A percentile compares a stretch with the other conserved stretches of the same genome.
phyloP scores from a whole-genome alignment of 2,329 filamentous ascomycete genomes.

The Fusarium hostae region DNA sequence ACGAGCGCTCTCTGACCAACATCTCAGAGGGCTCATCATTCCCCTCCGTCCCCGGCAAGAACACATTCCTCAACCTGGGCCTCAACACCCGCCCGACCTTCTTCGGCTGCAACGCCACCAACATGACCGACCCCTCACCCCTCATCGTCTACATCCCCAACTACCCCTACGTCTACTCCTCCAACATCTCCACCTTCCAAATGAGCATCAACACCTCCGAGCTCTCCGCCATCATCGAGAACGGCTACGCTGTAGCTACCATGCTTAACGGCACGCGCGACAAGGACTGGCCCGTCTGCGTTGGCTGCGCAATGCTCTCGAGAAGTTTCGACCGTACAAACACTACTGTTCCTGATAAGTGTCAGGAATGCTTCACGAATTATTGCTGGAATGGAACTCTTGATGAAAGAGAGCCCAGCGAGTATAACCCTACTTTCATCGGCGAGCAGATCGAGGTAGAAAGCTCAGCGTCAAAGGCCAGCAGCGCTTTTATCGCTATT shows the following conservation, averaged over 20 bases:
- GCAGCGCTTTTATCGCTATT: conserved; percentile 21
- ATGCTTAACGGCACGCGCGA: conserved; percentile 84
- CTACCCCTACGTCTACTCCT: conserved; percentile 78
- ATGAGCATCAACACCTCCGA: conserved; percentile 70
- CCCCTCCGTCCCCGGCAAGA: conserved; percentile 65
- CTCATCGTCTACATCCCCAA: conserved; percentile 86
- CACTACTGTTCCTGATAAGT: conserved; percentile 75
- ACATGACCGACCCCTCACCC: conserved; percentile 67
- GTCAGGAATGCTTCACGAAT: conserved; percentile 76
- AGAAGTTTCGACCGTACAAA: conserved; percentile 79
- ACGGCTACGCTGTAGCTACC: conserved; percentile 86
- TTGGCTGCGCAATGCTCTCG: conserved; percentile 86
- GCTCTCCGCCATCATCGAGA: conserved; percentile 84
- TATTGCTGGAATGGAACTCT: conserved; percentile 96
- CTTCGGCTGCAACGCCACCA: conserved; percentile 70
- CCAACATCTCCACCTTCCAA: conserved; percentile 84
- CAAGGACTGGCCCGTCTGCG: conserved; percentile 80
- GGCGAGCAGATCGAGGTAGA: conserved; percentile 43
- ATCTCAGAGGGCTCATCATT: conserved; percentile 67
- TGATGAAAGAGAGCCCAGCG: conserved; percentile 49
- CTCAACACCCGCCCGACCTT: conserved; percentile 70
- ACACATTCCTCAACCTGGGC: conserved; percentile 67
- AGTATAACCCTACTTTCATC: conserved; percentile 46
- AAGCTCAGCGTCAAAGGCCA: conserved; percentile 35
- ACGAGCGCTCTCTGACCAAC: conserved; percentile 60